Evolutionary conservation across 805 yeast species (phyloP).

Genomic region (Kregervanrija fluxuum): DNA sequence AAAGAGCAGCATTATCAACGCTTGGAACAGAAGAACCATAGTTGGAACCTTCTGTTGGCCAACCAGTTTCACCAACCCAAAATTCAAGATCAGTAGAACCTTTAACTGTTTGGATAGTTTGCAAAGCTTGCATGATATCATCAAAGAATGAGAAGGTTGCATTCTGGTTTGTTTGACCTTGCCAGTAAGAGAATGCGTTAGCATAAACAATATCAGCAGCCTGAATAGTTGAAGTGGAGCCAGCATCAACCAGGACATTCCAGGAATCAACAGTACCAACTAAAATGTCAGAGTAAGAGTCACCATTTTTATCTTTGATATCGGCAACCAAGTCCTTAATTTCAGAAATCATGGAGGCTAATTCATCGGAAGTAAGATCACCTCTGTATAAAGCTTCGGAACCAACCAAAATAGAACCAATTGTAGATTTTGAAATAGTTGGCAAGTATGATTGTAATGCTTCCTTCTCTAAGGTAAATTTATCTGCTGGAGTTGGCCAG

Average conservation of each 20-base stretch:
- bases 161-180: conserved; percentile 81
- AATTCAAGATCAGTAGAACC: conserved; percentile 81
- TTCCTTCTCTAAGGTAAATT: conserved; percentile 63
- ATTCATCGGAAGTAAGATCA: conserved; percentile 68
- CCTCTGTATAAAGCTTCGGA: conserved; percentile 93
- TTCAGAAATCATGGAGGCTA: conserved; percentile 60
- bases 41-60: conserved; percentile 84
- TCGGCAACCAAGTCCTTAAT: conserved; percentile 52
- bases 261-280: conserved; percentile 97
- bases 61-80: conserved; percentile 98
- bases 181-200: conserved; percentile 98
- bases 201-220: conserved; percentile 85
- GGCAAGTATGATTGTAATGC: conserved; percentile 74
- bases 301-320: conserved; percentile 75
- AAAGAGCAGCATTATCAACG: conserved; percentile 63
- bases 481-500: conserved; percentile 88
- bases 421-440: conserved; percentile 54
- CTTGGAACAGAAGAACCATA: conserved; percentile 64
- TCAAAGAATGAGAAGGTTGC: conserved; percentile 90
- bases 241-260: conserved; percentile 84
- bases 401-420: conserved; percentile 81
- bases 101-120: conserved; percentile 76
- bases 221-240: conserved; percentile 58
- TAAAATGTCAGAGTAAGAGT: conserved; percentile 59
- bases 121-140: conserved; percentile 96